Evolutionary conservation across 83 land plant species (phyloP), one percentile per base, ranked within the genome.

Genomic region (Diphasiastrum complanatum): DNA sequence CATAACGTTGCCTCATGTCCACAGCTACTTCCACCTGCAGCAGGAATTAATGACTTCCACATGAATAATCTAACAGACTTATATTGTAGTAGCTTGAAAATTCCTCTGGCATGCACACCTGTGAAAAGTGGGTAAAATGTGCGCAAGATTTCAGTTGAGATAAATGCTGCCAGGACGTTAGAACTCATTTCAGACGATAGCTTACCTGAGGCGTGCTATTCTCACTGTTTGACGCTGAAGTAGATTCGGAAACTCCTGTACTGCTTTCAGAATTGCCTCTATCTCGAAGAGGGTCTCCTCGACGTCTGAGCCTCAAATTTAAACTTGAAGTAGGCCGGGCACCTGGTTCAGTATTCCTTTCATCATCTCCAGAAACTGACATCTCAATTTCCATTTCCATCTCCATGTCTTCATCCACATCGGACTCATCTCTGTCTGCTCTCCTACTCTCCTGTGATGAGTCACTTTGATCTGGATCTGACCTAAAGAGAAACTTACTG

Each of bases 1-100:
- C 87, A 78, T 86, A 95, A 61, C 99, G 86, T 48, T 79, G 92
- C 50, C 79, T 81, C 99, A 95, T 89, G 74, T 95, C 99, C 55
- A 89, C 61, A 16, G 80, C 96, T 45, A 68, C 56, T 56, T 95
- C 99, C 51, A 75, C 74, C 99, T 89, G 81, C 56, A 69, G 29
- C 10, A 59, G n/a, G n/a, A n/a, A n/a, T n/a, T n/a, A n/a, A n/a
- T n/a, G n/a, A n/a, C n/a, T n/a, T n/a, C n/a, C n/a, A n/a, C n/a
- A n/a, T n/a, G n/a, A n/a, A n/a, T n/a, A n/a, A n/a, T n/a, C n/a
- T n/a, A n/a, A n/a, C n/a, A n/a, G n/a, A n/a, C n/a, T n/a, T n/a
- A n/a, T n/a, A n/a, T n/a, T n/a, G n/a, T n/a, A n/a, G n/a, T n/a
- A n/a, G n/a, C n/a, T n/a, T n/a, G n/a, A n/a, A n/a, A n/a, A n/a